Base-by-base conservation (phyloP, 2,329 filamentous ascomycete genomes). In the Diaporthe eres region DNA sequence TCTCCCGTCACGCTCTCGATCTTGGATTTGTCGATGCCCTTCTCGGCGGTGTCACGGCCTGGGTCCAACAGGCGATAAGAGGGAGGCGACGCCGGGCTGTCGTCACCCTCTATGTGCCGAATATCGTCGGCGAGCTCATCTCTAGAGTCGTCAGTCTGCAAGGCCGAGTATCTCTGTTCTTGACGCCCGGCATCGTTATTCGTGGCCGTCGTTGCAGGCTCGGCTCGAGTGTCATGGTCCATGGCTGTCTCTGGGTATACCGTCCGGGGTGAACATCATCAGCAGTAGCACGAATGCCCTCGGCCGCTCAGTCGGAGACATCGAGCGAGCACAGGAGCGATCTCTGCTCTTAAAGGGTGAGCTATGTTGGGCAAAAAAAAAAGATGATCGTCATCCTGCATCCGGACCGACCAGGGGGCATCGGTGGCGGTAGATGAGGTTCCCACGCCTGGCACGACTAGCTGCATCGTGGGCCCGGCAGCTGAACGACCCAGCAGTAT, bases 11-110 rank as follows among this genome's bases (percentile, higher is more conserved):
- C 22, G 47, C 37, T 19, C 25, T 55, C 58, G 28, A 17, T n/a
- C 5, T 19, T 65, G 31, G 71, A 25, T 19, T n/a, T 12, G 15
- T 31, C 12, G 5, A 2, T 22, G 19, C 39, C 34, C 17, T 47
- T 28, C 13, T 55, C 42, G 49, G 47, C 8, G n/a, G 4, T 31
- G 4, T 39, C 34, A 42, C 25, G 65, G 22, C 10, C 34, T 8
- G 49, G 34, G 15, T 55, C 49, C 15, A 70, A 17, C 15, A 70
- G 34, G n/a, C 22, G 65, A 42, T 70, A 70, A 42, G 65, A 70
- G 49, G 65, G 65, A 22, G 63, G 63, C 44, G 12, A 37, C 12
- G 34, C 15, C 15, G n/a, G 65, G 34, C 19, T 55, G 34, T 55
- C n/a, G 34, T 4, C 25, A 22, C 17, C 31, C 65, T 42, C 49